A percentile compares a stretch with the other conserved stretches of the same genome.
Conservation (phyloP, 371 early-diverging fungal genomes). For the Mucor plumbeus region DNA sequence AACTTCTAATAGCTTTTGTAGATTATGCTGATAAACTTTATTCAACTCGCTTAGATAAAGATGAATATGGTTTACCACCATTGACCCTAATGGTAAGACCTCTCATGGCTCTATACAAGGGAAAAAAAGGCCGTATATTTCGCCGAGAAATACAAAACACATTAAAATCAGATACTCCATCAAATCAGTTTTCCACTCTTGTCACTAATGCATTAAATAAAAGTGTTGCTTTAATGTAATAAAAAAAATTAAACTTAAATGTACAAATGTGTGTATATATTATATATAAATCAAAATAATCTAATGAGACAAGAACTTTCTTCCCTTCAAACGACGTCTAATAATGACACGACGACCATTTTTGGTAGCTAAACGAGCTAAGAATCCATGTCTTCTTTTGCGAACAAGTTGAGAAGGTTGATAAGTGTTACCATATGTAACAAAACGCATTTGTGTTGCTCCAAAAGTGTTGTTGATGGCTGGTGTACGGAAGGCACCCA, state of each 20-base stretch:
- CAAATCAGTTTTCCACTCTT: conserved; percentile 19
- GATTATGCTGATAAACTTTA: conserved; percentile 36
- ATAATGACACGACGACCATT: conserved; percentile 80
- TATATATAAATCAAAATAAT: conserved; percentile 6
- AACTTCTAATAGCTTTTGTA: neutral
- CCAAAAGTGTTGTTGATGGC: conserved; percentile 24
- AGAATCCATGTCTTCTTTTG: conserved; percentile 93
- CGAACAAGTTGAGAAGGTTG: conserved; percentile 91
- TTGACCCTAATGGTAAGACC: conserved; percentile 43
- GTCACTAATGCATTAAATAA: conserved; percentile 25
- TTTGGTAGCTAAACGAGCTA: conserved; percentile 78
- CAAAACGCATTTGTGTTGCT: conserved; percentile 68
- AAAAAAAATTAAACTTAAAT: neutral
- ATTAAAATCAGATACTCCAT: conserved; percentile 22
- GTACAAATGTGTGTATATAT: conserved; percentile 14
- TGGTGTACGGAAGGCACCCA: conserved; percentile 28
- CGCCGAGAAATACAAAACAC: conserved; percentile 35
- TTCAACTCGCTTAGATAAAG: conserved; percentile 12
- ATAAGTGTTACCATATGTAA: conserved; percentile 88
- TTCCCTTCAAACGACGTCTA: conserved; percentile 84
- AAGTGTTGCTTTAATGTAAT: conserved; percentile 7
- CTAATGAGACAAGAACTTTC: conserved; percentile 84
- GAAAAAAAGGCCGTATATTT: conserved; percentile 39
- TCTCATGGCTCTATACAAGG: conserved; percentile 37
- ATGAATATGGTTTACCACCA: conserved; percentile 35